Evolutionary conservation across 2,329 filamentous ascomycete genomes (phyloP), one percentile per base, ranked within the genome.

Genomic region (Talaromyces sp.): DNA sequence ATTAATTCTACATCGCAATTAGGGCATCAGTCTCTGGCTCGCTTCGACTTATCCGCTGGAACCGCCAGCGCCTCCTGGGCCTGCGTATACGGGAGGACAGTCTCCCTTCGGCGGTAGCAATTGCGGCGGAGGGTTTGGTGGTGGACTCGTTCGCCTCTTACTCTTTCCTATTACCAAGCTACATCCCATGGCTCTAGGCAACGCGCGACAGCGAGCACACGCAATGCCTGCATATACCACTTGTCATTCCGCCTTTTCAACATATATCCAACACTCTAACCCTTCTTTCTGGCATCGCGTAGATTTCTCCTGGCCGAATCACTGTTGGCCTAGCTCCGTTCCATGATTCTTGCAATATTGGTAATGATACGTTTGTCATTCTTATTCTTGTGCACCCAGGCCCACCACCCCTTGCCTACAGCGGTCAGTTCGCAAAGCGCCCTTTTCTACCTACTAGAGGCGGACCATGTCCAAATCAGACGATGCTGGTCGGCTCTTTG

Each of bases 291-390:
- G 56, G 13, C 62, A 64, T 14, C n/a, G 6, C 4, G 16, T 45
- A n/a, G 45, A 60, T 37, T 8, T 43, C 33, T 59, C 37, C 4
- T 35, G 19, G 11, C 62, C 56, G 16, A 60, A 33, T 16, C 58
- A n/a, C 31, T 64, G 45, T 11, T 35, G 8, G 6, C 62, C 45
- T 7, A 64, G 62, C 41, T 64, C 56, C 3, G 45, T 64, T 64
- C 62, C 56, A 64, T 60, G 6, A 60, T 64, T 52, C 56, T 35
- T 27, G 35, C 56, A 24, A 64, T 24, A 19, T 64, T 52, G 10
- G 35, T 54, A 19, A 33, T 31, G 10, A 60, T 3, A 7, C 8
- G n/a, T 10, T 11, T 11, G 3, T 14, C 13, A 6, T 60, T 31
- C 22, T 31, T 33, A 24, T 60, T 35, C 2, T 60, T 43, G 27